Conservation (phyloP, 768 basidiomycete genomes). For the Suillus subalutaceus region DNA sequence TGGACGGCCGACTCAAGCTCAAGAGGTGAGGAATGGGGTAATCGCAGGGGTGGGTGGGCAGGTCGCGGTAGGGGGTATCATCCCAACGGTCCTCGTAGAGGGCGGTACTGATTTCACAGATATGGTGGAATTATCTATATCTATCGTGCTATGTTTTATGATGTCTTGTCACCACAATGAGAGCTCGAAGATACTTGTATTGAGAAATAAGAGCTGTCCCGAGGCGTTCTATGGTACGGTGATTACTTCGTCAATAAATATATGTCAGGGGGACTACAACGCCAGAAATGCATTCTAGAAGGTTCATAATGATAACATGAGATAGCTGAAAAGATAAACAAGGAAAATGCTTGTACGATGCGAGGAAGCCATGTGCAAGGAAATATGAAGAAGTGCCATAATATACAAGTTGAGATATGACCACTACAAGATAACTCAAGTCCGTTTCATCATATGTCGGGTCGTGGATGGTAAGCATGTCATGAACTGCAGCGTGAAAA, state of each 20-base stretch:
- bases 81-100: conserved; percentile 27
- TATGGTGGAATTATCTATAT: not conserved
- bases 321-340: conserved; percentile 1
- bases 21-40: conserved; percentile 40
- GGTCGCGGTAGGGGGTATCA: conserved; percentile 37
- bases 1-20: conserved; percentile 38
- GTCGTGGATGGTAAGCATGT: not conserved
- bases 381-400: conserved; percentile 1
- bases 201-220: not conserved
- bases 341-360: not conserved
- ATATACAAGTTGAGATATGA: conserved; percentile 5
- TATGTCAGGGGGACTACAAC: not conserved
- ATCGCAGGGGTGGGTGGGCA: conserved; percentile 34
- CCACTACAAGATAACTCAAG: not conserved
- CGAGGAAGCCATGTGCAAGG: not conserved
- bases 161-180: not conserved
- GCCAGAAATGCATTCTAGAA: not conserved
- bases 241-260: not conserved
- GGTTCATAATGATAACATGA: conserved; percentile 2
- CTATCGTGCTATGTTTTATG: not conserved
- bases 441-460: conserved; percentile 1
- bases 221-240: not conserved
- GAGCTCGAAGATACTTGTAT: not conserved
- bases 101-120: conserved; percentile 24
- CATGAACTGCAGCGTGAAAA: not conserved